These are phyloP conservation scores for Saturnispora diversa DNA, from an alignment of 805 yeast species.

Conservation along the genomic window DNA sequence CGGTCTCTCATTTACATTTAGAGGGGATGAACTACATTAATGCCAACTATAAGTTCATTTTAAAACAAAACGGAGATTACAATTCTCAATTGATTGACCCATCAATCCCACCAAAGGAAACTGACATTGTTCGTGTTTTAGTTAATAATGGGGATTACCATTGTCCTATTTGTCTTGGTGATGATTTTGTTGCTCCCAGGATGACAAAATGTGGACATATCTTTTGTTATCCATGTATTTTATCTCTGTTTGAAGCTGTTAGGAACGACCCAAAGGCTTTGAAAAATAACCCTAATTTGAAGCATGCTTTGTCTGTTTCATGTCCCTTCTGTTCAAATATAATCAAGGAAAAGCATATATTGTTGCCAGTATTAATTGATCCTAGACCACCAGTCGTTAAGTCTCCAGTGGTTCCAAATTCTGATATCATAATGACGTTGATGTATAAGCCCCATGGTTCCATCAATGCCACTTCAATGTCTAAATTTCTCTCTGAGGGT, in stretches of 20 bases:
- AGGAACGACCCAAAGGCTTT: conserved; percentile 11
- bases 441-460: conserved; percentile 42
- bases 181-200: conserved; percentile 82
- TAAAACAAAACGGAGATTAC: conserved; percentile 55
- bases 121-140: conserved; percentile 61
- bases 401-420: conserved; percentile 47
- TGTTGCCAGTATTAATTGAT: conserved; percentile 57
- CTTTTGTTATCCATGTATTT: conserved; percentile 74
- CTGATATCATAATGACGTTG: conserved; percentile 50
- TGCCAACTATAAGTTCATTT: conserved; percentile 75
- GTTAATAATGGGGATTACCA: conserved; percentile 57
- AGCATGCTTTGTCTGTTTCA: conserved; percentile 17
- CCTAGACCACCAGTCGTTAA: conserved; percentile 36
- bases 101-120: conserved; percentile 57
- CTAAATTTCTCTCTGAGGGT: conserved; percentile 17
- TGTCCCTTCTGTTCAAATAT: conserved; percentile 75
- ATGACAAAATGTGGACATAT: conserved; percentile 95
- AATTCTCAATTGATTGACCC: conserved; percentile 61
- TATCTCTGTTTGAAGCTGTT: conserved; percentile 55
- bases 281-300: conserved; percentile 24
- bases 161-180: conserved; percentile 88
- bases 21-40: conserved; percentile 67
- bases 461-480: conserved; percentile 29
- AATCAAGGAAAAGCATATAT: conserved; percentile 44
- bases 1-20: conserved; percentile 32